Conservation (phyloP, 1,284 basidiomycete species). For the Puccinia coronata region DNA sequence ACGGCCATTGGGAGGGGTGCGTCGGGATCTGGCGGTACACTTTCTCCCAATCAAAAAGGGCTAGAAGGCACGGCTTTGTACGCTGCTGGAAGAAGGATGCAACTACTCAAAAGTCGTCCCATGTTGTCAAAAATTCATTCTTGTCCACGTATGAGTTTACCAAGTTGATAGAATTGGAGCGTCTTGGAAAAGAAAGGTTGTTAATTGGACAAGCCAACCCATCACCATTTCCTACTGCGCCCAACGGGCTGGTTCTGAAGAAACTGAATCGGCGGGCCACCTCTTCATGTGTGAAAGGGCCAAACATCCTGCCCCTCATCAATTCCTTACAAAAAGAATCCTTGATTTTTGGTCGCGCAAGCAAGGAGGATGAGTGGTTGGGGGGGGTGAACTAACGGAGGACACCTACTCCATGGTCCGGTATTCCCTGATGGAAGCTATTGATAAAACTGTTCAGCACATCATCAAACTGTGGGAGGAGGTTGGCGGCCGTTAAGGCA, state of each 20-base stretch:
- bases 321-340: no score
- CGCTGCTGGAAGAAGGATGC: not conserved
- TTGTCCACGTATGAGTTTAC: slow-evolving; percentile 9
- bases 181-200: slow-evolving; percentile 1
- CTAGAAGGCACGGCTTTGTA: not conserved
- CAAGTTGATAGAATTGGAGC: not conserved
- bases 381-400: no score
- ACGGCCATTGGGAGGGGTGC: not conserved
- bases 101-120: not conserved
- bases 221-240: not conserved
- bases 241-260: not conserved
- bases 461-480: no score
- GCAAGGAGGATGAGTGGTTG: no score
- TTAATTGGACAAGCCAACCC: not conserved
- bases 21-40: not conserved
- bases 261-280: no score
- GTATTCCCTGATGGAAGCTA: no score
- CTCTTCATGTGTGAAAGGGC: no score
- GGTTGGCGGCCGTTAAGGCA: no score
- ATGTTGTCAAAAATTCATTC: not conserved
- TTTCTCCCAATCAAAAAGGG: slow-evolving; percentile 15
- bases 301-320: no score
- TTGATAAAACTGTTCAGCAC: no score
- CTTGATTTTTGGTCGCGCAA: no score
- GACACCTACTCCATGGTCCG: no score